Conservation (phyloP, 1,139 yeast species). For the Candida glucosophila region DNA sequence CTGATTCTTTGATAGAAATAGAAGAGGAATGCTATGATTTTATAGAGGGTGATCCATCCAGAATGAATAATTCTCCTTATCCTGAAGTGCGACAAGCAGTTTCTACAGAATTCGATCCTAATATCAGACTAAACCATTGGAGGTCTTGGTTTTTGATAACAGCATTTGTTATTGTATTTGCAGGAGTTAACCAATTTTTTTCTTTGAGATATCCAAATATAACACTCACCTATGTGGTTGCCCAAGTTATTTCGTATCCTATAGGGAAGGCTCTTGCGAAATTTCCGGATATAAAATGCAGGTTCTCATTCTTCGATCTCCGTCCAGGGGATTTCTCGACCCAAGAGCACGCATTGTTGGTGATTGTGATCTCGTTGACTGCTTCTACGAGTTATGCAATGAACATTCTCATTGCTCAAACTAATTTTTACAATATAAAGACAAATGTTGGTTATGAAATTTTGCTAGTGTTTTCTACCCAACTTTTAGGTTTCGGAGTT, state of each 20-base stretch:
- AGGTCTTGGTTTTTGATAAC: slow-evolving; percentile 10
- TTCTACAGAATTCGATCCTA: slow-evolving; percentile 16
- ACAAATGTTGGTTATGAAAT: slow-evolving; percentile 40
- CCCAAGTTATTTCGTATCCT: slow-evolving; percentile 53
- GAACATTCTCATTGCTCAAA: slow-evolving; percentile 31
- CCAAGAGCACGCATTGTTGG: slow-evolving; percentile 48
- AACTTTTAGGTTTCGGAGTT: slow-evolving; percentile 15
- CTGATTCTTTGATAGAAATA: slow-evolving; percentile 3
- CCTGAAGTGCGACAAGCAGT: slow-evolving; percentile 16
- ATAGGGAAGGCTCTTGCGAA: slow-evolving; percentile 36
- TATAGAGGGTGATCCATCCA: slow-evolving; percentile 22
- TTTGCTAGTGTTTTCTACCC: slow-evolving; percentile 27
- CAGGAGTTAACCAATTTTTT: slow-evolving; percentile 16
- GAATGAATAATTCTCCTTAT: slow-evolving; percentile 13
- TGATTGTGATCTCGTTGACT: slow-evolving; percentile 36
- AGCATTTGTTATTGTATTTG: slow-evolving; percentile 11
- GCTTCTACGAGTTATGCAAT: slow-evolving; percentile 36
- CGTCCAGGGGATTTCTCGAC: slow-evolving; percentile 39
- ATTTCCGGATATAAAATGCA: slow-evolving; percentile 44
- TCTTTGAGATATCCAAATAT: slow-evolving; percentile 14
- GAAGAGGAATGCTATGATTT: slow-evolving; percentile 4
- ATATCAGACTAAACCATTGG: slow-evolving; percentile 11
- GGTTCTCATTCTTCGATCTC: no score
- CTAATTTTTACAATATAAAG: slow-evolving; percentile 28
- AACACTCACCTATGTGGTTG: slow-evolving; percentile 21